phyloP scores from a whole-genome alignment of 257 asterid species.

The Solanum piurae region DNA sequence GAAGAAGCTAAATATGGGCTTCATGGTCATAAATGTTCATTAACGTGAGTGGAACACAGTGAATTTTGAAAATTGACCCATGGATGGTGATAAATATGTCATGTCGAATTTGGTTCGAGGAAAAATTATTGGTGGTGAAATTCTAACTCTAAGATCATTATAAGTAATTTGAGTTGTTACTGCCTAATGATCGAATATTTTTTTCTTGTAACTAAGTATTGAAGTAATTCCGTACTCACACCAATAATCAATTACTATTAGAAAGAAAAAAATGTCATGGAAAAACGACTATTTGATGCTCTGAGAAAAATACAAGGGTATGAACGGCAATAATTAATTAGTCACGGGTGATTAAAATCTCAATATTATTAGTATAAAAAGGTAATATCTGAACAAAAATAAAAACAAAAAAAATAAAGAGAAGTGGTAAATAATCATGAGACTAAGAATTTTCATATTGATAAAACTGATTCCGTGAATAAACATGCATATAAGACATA shows the following conservation, averaged over 20 bases:
- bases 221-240: neutral
- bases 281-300: neutral
- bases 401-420: neutral
- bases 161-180: too few relatives aligned
- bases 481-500: neutral
- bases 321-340: neutral
- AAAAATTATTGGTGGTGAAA: neutral
- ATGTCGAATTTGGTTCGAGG: neutral
- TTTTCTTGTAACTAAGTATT: neutral
- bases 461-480: neutral
- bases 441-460: neutral
- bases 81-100: neutral
- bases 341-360: neutral
- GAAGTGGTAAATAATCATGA: neutral
- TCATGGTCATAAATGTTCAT: neutral
- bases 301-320: neutral
- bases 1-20: neutral
- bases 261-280: neutral
- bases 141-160: neutral
- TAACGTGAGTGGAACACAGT: neutral
- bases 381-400: too few relatives aligned
- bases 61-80: neutral
- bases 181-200: neutral
- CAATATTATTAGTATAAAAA: neutral
- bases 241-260: neutral